These are phyloP conservation scores for Ceratonia siliqua DNA, from an alignment of 306 rosid species.

Conservation along the genomic window DNA sequence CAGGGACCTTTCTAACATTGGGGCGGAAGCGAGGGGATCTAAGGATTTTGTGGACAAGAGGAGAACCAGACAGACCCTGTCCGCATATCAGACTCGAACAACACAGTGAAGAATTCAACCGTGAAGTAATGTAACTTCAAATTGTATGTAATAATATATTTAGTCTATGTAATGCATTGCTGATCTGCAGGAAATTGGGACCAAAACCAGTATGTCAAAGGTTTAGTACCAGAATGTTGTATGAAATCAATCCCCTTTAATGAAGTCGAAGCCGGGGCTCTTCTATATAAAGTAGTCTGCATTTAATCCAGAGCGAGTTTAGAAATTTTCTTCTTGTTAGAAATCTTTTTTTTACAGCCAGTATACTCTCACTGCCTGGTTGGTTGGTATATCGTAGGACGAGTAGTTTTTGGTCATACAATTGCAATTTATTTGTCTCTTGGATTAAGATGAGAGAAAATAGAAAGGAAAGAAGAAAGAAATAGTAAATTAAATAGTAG, in stretches of 20 bases:
- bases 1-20: constrained; percentile 62
- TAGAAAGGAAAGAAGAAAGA: too few species aligned
- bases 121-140: constrained; percentile 22
- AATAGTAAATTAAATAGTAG: too few species aligned
- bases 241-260: not conserved
- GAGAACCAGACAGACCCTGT: constrained; percentile 61
- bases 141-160: constrained; percentile 23
- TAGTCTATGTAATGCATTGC: not conserved
- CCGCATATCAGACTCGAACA: constrained; percentile 54
- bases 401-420: too few species aligned
- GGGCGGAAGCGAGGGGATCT: constrained; percentile 71
- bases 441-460: not conserved
- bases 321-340: not conserved
- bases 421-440: too few species aligned
- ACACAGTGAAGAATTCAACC: constrained; percentile 36
- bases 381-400: not conserved
- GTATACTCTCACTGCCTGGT: not conserved
- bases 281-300: not conserved
- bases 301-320: not conserved
- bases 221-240: not conserved
- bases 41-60: constrained; percentile 49
- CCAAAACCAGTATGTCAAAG: not conserved
- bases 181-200: constrained; percentile 9
- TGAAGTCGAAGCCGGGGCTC: not conserved
- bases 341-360: not conserved